Evolutionary conservation across 2,329 filamentous ascomycete species (phyloP), one percentile per base, ranked within the genome.

Genomic region (Ophiostoma sp.): DNA sequence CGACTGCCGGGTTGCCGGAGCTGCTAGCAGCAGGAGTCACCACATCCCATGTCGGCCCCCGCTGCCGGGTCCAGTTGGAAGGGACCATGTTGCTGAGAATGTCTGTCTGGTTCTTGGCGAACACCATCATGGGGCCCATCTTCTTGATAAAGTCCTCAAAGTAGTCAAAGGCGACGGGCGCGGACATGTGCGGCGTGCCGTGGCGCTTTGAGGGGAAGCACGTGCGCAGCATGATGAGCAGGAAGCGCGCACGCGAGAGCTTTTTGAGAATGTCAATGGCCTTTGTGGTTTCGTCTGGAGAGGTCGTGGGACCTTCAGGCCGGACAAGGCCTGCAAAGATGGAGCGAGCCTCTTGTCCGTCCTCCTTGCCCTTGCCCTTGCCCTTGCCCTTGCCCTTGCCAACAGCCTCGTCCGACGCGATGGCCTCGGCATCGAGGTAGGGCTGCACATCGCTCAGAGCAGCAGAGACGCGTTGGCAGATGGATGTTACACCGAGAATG

Each of bases 51-150:
- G 64, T 39, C 0, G 69, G 35, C 4, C 67, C 44, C 36, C 72
- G 72, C 54, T 72, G 72, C n/a, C 67, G 68, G 4, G 81, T 81
- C 89, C 89, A 91, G 71, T 88, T 83, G 52, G 88, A 84, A 0
- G 94, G 93, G 67, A 97, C 89, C 68, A 86, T 84, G 68, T 87
- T 89, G 73, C 90, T 86, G 64, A 97, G 82, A 0, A 89, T 82
- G 48, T 94, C 90, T 74, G 96, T 91, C 78, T 99, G 94, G 79
- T 89, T 90, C n/a, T 96, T 84, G 71, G 93, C 91, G 68, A 90
- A 89, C 60, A 91, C 87, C 73, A 97, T 85, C 20, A 99, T 81
- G 33, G 89, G 88, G 3, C 93, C 93, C 44, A 98, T 84, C 35
- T 88, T 88, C 72, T 87, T 86, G 33, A 96, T 85, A 52, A 97